These are phyloP conservation scores for Mortierella claussenii DNA, from an alignment of 192 early-diverging fungal species.

Conservation along the genomic window DNA sequence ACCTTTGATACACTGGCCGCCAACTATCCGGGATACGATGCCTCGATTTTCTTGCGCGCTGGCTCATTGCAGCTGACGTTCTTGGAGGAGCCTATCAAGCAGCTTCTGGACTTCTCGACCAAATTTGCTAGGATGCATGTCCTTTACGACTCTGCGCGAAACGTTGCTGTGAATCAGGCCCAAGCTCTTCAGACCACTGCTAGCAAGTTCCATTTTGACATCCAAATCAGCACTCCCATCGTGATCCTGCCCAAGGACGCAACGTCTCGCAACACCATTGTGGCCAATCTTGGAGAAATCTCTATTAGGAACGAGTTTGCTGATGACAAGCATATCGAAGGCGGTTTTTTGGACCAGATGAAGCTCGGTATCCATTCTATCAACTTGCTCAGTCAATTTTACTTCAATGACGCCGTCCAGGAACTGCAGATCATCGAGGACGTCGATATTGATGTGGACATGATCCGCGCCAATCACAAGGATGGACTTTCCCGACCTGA, in stretches of 20 bases:
- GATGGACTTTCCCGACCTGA: conserved; percentile 65
- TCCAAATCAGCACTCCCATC: conserved; percentile 87
- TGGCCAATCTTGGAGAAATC: conserved; percentile 87
- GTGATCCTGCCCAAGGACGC: conserved; percentile 79
- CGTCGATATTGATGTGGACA: conserved; percentile 80
- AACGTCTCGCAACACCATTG: conserved; percentile 70
- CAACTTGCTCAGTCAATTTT: conserved; percentile 66
- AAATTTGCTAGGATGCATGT: conserved; percentile 91
- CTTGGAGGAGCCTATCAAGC: conserved; percentile 76
- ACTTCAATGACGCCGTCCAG: conserved; percentile 56
- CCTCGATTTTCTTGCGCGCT: conserved; percentile 76
- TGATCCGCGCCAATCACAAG: conserved; percentile 66
- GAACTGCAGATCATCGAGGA: conserved; percentile 86
- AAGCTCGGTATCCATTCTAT: conserved; percentile 69
- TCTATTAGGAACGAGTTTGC: conserved; percentile 83
- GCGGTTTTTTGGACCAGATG: conserved; percentile 67
- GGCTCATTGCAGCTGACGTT: conserved; percentile 86
- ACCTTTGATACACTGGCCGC: conserved; percentile 70
- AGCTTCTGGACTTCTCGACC: conserved; percentile 81
- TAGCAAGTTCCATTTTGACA: conserved; percentile 86
- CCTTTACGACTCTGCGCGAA: conserved; percentile 88
- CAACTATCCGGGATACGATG: conserved; percentile 88
- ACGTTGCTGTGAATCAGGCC: conserved; percentile 83
- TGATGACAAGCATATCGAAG: conserved; percentile 58
- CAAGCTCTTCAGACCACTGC: conserved; percentile 80